These are phyloP conservation scores for Wickerhamomyces alni DNA, from an alignment of 805 yeast species.

Conservation along the genomic window DNA sequence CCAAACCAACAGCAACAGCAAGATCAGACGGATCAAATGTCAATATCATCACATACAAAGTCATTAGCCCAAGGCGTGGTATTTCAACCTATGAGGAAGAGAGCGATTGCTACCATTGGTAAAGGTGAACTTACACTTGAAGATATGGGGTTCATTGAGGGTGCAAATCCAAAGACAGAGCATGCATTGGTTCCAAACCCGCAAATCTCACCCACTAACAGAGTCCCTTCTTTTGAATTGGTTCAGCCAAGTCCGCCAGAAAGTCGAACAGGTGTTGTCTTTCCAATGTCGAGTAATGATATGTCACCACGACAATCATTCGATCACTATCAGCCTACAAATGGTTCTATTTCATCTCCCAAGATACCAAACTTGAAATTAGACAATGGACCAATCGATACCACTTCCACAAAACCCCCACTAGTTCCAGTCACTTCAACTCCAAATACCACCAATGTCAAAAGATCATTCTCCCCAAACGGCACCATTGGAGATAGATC, in stretches of 20 bases:
- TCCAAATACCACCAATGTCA: neutral
- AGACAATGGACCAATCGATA: too few species aligned
- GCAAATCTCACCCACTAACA: neutral
- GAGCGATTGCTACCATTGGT: conserved; percentile 49
- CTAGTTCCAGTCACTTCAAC: conserved; percentile 7
- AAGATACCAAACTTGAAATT: too few species aligned
- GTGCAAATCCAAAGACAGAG: neutral
- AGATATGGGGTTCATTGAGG: conserved; percentile 18
- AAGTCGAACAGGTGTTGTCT: neutral
- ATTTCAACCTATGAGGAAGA: conserved; percentile 36
- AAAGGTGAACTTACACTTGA: conserved; percentile 44
- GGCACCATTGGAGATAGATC: conserved; percentile 2
- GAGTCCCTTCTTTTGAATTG: neutral
- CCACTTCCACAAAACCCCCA: conserved; percentile 2
- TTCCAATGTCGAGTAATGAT: neutral
- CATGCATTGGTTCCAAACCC: too few species aligned
- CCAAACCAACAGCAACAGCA: neutral
- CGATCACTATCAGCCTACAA: neutral
- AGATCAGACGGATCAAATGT: conserved; percentile 2
- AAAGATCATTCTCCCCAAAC: conserved; percentile 16
- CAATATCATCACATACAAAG: conserved; percentile 3
- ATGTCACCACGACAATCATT: neutral
- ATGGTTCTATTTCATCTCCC: neutral
- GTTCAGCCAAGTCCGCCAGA: neutral
- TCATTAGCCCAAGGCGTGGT: conserved; percentile 27